Evolutionary conservation across 306 rosid species (phyloP).

Genomic region (Adenanthera pavonina): DNA sequence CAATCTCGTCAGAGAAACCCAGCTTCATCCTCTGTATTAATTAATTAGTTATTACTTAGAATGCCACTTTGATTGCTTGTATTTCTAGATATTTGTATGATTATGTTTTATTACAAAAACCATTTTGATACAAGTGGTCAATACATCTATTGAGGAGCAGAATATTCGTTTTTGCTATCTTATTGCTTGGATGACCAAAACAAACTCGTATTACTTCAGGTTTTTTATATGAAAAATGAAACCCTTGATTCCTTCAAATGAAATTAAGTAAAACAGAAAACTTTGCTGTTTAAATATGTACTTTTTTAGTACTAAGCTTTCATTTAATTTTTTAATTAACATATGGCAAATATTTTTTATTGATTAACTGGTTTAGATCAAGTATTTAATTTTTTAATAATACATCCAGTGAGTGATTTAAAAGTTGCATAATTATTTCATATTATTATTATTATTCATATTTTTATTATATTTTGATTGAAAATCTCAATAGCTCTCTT

Average conservation of each 20-base stretch:
- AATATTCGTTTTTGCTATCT: neutral
- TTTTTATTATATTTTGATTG: neutral
- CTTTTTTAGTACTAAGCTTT: neutral
- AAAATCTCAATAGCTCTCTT: neutral
- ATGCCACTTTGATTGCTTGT: neutral
- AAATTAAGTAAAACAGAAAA: neutral
- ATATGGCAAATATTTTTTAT: no score
- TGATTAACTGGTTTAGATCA: no score
- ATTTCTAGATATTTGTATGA: neutral
- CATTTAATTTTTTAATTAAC: neutral
- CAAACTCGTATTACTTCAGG: neutral
- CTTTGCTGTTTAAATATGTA: neutral
- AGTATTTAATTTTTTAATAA: no score
- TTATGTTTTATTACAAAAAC: neutral
- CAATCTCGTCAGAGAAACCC: conserved; percentile 3
- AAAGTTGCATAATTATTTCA: neutral
- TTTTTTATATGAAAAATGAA: neutral
- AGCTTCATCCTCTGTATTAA: neutral
- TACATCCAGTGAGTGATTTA: neutral
- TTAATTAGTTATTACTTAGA: neutral
- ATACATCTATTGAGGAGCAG: neutral
- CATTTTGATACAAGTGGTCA: neutral
- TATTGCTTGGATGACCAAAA: neutral
- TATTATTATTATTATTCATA: neutral
- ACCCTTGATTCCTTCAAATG: neutral